Conservation (phyloP, 176 grass and related monocot species). For the Carex kokanica region DNA sequence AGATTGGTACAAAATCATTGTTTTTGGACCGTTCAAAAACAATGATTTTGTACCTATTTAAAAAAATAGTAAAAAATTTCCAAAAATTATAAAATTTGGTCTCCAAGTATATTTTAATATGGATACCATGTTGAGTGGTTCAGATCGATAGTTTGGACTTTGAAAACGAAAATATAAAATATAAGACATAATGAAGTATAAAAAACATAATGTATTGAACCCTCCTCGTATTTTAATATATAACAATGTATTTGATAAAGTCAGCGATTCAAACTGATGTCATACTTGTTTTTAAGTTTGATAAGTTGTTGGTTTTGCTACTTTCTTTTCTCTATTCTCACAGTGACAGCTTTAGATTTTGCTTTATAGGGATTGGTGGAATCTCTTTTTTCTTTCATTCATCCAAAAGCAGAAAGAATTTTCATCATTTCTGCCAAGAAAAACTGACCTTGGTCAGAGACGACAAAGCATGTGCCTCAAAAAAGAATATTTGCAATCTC, state of each 20-base stretch:
- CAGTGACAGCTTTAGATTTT: constrained; percentile 17
- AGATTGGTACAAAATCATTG: no score
- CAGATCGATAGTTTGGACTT: no score
- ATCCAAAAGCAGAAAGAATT: constrained; percentile 24
- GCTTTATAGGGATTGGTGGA: constrained; percentile 30
- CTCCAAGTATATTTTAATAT: no score
- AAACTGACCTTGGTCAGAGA: constrained; percentile 7
- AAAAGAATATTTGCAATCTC: background rate
- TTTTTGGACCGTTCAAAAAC: no score
- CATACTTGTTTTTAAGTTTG: background rate
- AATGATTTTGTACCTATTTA: no score
- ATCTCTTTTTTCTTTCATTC: constrained; percentile 18
- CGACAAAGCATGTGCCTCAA: constrained; percentile 6
- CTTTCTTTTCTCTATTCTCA: background rate
- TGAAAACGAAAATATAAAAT: no score
- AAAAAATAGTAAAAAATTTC: no score
- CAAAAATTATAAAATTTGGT: no score
- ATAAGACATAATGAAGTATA: no score
- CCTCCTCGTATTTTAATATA: no score
- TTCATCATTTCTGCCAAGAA: constrained; percentile 27
- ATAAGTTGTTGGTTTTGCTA: background rate
- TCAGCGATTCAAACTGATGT: constrained; percentile 11
- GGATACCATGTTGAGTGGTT: no score
- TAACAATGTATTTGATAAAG: background rate
- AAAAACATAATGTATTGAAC: no score